Conservation (phyloP, 768 basidiomycete species). For the Leccinum longicurvipes region DNA sequence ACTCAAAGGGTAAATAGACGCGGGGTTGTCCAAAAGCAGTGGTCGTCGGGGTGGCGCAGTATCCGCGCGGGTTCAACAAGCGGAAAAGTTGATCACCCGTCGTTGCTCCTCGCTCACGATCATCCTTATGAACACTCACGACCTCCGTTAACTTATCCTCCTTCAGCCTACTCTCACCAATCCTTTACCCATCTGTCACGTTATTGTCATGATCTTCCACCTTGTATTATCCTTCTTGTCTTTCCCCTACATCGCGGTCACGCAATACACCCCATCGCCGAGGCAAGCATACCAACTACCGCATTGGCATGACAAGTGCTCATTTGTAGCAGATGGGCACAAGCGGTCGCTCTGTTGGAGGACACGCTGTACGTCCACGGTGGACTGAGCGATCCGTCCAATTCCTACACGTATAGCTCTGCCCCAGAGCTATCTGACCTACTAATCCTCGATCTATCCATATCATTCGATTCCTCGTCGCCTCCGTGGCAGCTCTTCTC, state of each 20-base stretch:
- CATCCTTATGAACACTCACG: constrained; percentile 19
- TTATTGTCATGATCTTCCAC: constrained; percentile 7
- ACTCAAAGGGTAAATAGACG: too few species aligned
- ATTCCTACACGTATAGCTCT: constrained; percentile 66
- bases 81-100: background rate
- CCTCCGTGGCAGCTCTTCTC: constrained; percentile 69
- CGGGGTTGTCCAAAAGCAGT: constrained; percentile 13
- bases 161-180: background rate
- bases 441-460: constrained; percentile 61
- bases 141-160: constrained; percentile 18
- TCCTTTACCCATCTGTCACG: background rate
- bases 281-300: constrained; percentile 15
- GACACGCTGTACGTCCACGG: constrained; percentile 71
- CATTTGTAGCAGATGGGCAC: constrained; percentile 71
- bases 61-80: constrained; percentile 9
- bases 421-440: constrained; percentile 74
- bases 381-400: constrained; percentile 72
- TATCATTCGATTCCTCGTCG: constrained; percentile 52
- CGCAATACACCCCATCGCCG: constrained; percentile 24
- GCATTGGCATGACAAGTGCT: background rate
- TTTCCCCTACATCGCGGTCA: constrained; percentile 13
- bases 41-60: background rate
- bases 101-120: constrained; percentile 4
- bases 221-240: constrained; percentile 10
- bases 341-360: constrained; percentile 58